Base-by-base conservation (phyloP, 2,329 filamentous ascomycete species). In the Periconia macrospinosa region DNA sequence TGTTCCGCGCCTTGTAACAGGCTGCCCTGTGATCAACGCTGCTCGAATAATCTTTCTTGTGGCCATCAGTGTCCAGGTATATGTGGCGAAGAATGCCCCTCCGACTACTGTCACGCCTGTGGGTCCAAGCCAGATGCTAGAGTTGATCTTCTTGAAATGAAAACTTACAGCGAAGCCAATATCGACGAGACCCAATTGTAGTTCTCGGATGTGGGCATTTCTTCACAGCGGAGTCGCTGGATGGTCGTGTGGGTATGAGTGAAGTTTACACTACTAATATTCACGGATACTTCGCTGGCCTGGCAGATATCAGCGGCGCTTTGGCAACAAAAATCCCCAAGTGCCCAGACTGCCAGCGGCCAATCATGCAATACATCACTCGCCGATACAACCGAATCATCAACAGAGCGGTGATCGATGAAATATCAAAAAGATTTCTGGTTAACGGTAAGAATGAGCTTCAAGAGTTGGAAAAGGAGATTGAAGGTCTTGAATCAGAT, bases 301-400 rank as follows among this genome's bases (percentile, higher is more conserved):
- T 76, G 9, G 56, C 59, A 13, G 65, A 75, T 13, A 58, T 67
- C 14, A 65, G 63, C 30, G 33, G 18, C 1, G 45, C 60, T 27
- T 47, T 74, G 14, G 58, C 61, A 17, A 46, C 55, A 27, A 47
- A 48, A 1, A 56, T 74, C 18, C 69, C 70, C 13, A 40, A 53
- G 11, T 76, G 74, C 50, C 72, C 72, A 17, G 57, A 66, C 11
- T 76, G 73, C 44, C 58, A 66, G 37, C 45, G 53, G 30, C 70
- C 71, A 2, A 52, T 76, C 19, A 55, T 63, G 45, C 70, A 75
- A 52, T 65, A 62, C 27, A 61, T 57, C 1, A 75, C 67, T 0
- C 66, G 71, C n/a, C 54, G 75, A 44, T 77, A 76, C 56, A 74
- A 73, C 45, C 60, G 73, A 14, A 43, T 72, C 5, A 67, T 77